Conservation (phyloP, 495 filamentous ascomycete species). For the Tuber indicum region DNA sequence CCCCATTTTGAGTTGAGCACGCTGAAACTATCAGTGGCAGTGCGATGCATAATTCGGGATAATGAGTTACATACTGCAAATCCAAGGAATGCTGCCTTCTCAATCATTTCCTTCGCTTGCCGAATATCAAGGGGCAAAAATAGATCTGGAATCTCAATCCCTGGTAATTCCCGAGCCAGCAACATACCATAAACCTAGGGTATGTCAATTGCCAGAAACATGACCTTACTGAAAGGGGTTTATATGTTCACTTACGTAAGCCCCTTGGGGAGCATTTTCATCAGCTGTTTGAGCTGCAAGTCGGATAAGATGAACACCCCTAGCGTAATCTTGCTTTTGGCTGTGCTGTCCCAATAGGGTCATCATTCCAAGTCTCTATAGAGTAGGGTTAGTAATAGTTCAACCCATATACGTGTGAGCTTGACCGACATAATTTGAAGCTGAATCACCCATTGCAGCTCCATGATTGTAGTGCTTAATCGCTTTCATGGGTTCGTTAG, state of each 20-base stretch:
- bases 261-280: constrained; percentile 94
- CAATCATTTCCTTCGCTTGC: constrained; percentile 76
- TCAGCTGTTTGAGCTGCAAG: constrained; percentile 80
- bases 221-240: neutral
- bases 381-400: constrained; percentile 34
- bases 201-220: constrained; percentile 13
- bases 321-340: constrained; percentile 69
- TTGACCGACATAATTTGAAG: constrained; percentile 69
- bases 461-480: constrained; percentile 81
- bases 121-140: constrained; percentile 67
- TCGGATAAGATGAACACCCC: constrained; percentile 72
- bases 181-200: constrained; percentile 87
- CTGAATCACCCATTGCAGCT: constrained; percentile 71
- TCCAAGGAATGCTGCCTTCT: constrained; percentile 92
- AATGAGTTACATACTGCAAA: constrained; percentile 57
- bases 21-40: constrained; percentile 29
- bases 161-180: constrained; percentile 77
- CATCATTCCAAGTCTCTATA: constrained; percentile 88
- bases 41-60: neutral
- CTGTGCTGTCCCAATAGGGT: constrained; percentile 88
- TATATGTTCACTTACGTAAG: constrained; percentile 56
- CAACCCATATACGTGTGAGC: constrained; percentile 1
- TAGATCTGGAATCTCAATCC: constrained; percentile 70
- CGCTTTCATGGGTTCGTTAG: constrained; percentile 83
- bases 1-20: constrained; percentile 96